phyloP scores from a whole-genome alignment of 331 rosid species.

The Rosa hybrid region DNA sequence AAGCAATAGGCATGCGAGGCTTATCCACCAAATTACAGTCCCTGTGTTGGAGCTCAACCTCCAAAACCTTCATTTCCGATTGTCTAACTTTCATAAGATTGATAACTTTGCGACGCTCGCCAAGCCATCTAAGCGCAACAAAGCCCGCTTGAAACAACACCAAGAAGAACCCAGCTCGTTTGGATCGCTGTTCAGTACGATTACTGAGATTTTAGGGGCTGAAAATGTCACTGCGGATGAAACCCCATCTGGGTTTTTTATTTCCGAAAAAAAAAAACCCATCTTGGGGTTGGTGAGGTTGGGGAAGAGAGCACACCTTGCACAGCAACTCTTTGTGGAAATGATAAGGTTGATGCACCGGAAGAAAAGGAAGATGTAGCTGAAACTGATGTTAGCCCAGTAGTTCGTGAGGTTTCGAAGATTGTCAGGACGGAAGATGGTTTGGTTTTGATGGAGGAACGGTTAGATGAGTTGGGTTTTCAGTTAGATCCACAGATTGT shows the following conservation, averaged over 20 bases:
- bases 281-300: neutral
- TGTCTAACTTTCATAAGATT: constrained; percentile 30
- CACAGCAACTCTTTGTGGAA: constrained; percentile 49
- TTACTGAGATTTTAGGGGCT: constrained; percentile 66
- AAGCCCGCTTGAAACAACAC: constrained; percentile 25
- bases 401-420: constrained; percentile 52
- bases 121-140: constrained; percentile 31
- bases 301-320: constrained; percentile 21
- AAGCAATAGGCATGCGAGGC: constrained; percentile 44
- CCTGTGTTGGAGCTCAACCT: constrained; percentile 24
- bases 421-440: constrained; percentile 45
- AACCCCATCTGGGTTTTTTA: constrained; percentile 37
- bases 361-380: constrained; percentile 33
- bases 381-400: constrained; percentile 49
- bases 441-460: constrained; percentile 53
- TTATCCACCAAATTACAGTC: constrained; percentile 28
- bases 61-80: constrained; percentile 20
- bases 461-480: constrained; percentile 45
- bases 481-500: constrained; percentile 51
- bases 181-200: constrained; percentile 59
- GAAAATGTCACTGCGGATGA: constrained; percentile 28
- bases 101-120: constrained; percentile 36
- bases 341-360: constrained; percentile 31
- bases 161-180: constrained; percentile 27
- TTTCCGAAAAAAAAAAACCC: constrained; percentile 19